phyloP scores from a whole-genome alignment of 1,139 yeast genomes.

The Blastobotrys aristatus region DNA sequence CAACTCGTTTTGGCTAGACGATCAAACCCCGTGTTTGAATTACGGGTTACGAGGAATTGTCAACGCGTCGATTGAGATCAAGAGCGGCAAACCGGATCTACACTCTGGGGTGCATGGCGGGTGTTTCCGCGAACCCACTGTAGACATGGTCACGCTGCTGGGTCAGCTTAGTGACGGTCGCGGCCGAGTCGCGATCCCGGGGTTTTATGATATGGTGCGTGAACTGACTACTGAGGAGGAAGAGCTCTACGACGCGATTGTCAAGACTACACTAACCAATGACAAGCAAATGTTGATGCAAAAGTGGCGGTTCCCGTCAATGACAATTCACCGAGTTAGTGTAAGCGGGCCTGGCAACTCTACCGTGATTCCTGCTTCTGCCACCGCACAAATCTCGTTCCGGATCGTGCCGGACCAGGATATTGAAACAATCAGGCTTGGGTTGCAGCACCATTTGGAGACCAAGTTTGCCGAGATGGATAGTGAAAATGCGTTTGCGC shows the following conservation, averaged over 20 bases:
- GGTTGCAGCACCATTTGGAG: conserved; percentile 45
- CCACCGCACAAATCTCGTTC: conserved; percentile 70
- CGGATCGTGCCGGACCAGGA: conserved; percentile 89
- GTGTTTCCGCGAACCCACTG: conserved; percentile 78
- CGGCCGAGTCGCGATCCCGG: conserved; percentile 61
- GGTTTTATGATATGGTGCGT: conserved; percentile 61
- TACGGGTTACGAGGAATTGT: conserved; percentile 92
- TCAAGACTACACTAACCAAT: conserved; percentile 41
- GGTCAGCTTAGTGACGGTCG: conserved; percentile 49
- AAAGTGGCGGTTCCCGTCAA: conserved; percentile 90
- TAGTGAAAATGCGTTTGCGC: conserved; percentile 55
- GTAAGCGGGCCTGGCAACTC: conserved; percentile 89
- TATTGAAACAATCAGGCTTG: conserved; percentile 49
- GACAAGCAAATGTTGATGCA: conserved; percentile 53
- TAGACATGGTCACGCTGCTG: conserved; percentile 71
- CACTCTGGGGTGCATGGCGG: conserved; percentile 99
- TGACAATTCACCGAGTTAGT: conserved; percentile 79
- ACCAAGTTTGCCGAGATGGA: conserved; percentile 43
- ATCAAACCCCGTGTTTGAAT: conserved; percentile 80
- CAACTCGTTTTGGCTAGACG: conserved; percentile 93
- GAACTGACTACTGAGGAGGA: conserved; percentile 54
- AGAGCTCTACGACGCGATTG: conserved; percentile 56
- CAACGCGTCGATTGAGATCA: conserved; percentile 66
- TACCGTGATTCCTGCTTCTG: conserved; percentile 83
- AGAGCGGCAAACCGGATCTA: conserved; percentile 74